phyloP scores from a whole-genome alignment of 441 rosid genomes.

The Mallotus japonicus region DNA sequence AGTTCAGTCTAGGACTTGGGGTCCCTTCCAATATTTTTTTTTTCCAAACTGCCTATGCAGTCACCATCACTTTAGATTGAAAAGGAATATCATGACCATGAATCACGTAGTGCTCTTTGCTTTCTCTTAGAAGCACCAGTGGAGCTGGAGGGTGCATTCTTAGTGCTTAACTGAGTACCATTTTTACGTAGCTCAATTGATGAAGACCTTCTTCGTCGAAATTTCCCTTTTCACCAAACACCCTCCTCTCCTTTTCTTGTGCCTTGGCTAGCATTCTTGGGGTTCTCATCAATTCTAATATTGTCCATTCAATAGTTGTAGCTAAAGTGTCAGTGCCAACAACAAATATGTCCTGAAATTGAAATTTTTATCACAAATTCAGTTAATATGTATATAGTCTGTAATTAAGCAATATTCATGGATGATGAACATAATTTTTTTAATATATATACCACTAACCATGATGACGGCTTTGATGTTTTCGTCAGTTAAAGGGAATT shows the following conservation, averaged over 20 bases:
- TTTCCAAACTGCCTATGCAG: too few species aligned
- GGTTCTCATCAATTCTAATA: background rate
- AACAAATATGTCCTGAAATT: constrained; percentile 11
- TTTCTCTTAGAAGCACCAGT: constrained; percentile 4
- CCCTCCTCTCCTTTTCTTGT: background rate
- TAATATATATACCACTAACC: background rate
- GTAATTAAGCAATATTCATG: too few species aligned
- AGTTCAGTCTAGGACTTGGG: too few species aligned
- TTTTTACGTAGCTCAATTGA: background rate
- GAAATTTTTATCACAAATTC: background rate
- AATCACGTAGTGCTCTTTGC: constrained; percentile 4
- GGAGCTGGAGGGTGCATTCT: constrained; percentile 1
- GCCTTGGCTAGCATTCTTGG: background rate
- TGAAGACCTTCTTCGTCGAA: background rate
- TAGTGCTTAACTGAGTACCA: background rate
- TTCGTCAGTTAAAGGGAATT: background rate
- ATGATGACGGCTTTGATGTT: constrained; percentile 8
- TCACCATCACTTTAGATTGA: background rate
- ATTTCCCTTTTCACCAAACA: background rate
- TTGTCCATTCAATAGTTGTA: background rate
- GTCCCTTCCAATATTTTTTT: too few species aligned
- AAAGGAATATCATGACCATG: background rate
- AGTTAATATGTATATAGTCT: background rate
- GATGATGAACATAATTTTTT: too few species aligned
- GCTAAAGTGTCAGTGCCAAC: background rate